A percentile compares a stretch with the other conserved stretches of the same genome.
Evolutionary conservation across 1,284 basidiomycete genomes (phyloP).

Genomic region (Afroboletus lepidellus): DNA sequence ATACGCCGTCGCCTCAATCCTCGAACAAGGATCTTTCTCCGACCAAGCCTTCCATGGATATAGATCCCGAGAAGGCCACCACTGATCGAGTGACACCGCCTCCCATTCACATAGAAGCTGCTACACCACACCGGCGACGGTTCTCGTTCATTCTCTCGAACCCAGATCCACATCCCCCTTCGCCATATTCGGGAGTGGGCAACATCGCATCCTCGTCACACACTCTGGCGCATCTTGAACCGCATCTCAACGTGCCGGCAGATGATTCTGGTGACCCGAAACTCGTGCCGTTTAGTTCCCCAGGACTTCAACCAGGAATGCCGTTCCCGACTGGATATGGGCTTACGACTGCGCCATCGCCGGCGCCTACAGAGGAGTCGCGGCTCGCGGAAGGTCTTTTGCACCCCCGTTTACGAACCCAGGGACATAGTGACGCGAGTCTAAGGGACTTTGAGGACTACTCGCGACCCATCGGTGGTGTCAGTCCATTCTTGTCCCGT

Average conservation of each 20-base stretch:
- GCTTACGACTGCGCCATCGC: slow-evolving; percentile 32
- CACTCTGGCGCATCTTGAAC: not conserved
- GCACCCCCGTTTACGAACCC: slow-evolving; percentile 34
- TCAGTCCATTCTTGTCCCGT: slow-evolving; percentile 20
- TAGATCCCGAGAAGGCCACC: slow-evolving; percentile 17
- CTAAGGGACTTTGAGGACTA: slow-evolving; percentile 45
- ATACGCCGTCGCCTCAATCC: too few relatives aligned
- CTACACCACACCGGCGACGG: slow-evolving; percentile 21
- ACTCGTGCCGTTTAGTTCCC: not conserved
- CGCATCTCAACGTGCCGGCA: not conserved
- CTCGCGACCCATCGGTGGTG: slow-evolving; percentile 43
- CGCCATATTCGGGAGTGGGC: slow-evolving; percentile 15
- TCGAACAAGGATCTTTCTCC: too few relatives aligned
- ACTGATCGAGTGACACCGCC: slow-evolving; percentile 14
- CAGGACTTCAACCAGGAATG: slow-evolving; percentile 1
- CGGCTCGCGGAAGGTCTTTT: slow-evolving; percentile 38
- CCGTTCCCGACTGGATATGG: slow-evolving; percentile 4
- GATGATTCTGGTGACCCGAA: not conserved
- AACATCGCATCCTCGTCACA: not conserved
- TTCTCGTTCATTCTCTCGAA: slow-evolving; percentile 35
- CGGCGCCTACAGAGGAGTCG: slow-evolving; percentile 37
- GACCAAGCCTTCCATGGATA: slow-evolving; percentile 7
- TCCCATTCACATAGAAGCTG: slow-evolving; percentile 14
- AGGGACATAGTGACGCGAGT: slow-evolving; percentile 38
- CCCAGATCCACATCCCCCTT: slow-evolving; percentile 26